phyloP scores from a whole-genome alignment of 257 asterid genomes.

The Gardenia jasminoides region DNA sequence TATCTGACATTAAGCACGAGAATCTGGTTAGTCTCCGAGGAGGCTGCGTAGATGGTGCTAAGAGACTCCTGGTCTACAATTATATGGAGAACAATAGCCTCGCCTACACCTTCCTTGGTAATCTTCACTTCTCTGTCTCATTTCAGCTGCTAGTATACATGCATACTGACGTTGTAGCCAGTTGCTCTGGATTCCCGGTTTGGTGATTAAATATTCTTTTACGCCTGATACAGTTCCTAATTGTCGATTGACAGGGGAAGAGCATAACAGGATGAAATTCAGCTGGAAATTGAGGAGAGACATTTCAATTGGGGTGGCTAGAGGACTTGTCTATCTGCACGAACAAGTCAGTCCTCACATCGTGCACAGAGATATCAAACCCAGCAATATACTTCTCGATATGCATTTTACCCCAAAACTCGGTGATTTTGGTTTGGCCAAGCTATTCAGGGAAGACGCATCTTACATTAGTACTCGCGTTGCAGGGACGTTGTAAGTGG shows the following conservation, averaged over 20 bases:
- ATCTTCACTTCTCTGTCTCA: background rate
- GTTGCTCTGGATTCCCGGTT: background rate
- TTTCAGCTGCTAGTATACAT: background rate
- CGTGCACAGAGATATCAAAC: constrained; percentile 73
- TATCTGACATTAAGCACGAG: constrained; percentile 60
- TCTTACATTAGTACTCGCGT: constrained; percentile 80
- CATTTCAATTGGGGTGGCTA: constrained; percentile 55
- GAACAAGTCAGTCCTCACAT: constrained; percentile 67
- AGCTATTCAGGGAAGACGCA: constrained; percentile 49
- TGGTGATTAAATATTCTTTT: no score
- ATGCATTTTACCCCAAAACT: constrained; percentile 58
- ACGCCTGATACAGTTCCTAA: background rate
- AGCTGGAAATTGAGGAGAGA: constrained; percentile 54
- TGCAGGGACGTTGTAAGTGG: constrained; percentile 78
- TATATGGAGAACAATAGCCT: constrained; percentile 77
- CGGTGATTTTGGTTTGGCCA: constrained; percentile 78
- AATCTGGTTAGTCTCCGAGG: constrained; percentile 66
- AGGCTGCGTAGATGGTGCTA: constrained; percentile 62
- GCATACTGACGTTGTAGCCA: background rate
- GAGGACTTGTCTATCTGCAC: constrained; percentile 65
- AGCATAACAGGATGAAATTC: constrained; percentile 49
- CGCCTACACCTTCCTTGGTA: constrained; percentile 56
- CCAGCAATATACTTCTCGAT: constrained; percentile 72
- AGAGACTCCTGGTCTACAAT: constrained; percentile 60
- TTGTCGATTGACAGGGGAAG: constrained; percentile 37